Evolutionary conservation across 2,329 filamentous ascomycete species (phyloP).

Genomic region (Ascochyta fabae): DNA sequence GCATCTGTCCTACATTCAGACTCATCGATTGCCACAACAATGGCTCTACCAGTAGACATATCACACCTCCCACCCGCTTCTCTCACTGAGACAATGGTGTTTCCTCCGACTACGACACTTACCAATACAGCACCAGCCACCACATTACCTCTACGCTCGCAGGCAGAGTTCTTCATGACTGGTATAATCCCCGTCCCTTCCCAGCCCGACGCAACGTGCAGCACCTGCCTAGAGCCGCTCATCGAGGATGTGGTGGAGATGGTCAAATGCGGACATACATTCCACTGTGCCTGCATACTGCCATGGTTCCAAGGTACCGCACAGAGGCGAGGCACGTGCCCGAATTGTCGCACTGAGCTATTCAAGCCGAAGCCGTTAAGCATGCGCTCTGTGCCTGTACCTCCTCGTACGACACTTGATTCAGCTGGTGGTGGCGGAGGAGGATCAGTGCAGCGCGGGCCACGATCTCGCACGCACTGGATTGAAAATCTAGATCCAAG

Average conservation of each 20-base stretch:
- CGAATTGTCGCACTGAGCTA: constrained; percentile 2
- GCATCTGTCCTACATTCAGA: neutral
- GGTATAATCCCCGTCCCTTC: neutral
- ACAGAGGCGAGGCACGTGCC: neutral
- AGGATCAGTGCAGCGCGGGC: too few species aligned
- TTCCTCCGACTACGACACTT: too few species aligned
- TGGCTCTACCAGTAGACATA: neutral
- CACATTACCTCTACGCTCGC: neutral
- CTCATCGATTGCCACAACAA: neutral
- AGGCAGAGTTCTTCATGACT: constrained; percentile 9
- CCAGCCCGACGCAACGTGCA: neutral
- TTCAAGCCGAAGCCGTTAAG: neutral
- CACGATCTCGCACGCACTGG: too few species aligned
- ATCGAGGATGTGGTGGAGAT: constrained; percentile 2
- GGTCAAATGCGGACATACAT: neutral
- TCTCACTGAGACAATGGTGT: too few species aligned
- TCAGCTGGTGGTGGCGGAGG: too few species aligned
- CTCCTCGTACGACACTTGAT: too few species aligned
- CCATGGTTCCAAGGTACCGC: constrained; percentile 1
- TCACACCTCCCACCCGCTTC: neutral
- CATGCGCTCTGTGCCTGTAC: too few species aligned
- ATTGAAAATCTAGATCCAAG: too few species aligned
- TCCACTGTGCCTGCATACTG: constrained; percentile 5
- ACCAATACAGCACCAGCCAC: neutral
- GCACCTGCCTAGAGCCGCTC: constrained; percentile 6